Evolutionary conservation across 345 rosid species (phyloP), one percentile per base, ranked within the genome.

Genomic region (Orychophragmus violaceus): DNA sequence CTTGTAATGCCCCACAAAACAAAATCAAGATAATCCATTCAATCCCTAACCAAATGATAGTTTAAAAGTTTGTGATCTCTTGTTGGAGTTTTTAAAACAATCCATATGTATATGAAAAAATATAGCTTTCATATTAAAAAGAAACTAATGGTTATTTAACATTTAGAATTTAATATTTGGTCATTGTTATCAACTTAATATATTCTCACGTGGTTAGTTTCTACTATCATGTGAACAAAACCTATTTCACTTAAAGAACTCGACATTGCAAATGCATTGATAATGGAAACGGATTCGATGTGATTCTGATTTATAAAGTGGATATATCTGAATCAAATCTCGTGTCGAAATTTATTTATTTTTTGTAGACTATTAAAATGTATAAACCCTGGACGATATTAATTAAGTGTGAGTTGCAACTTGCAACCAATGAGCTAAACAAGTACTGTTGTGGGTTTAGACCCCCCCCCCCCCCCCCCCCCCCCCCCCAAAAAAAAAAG

Each of bases 401-500:
- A n/a, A n/a, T n/a, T n/a, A n/a, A n/a, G n/a, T n/a, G n/a, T n/a
- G n/a, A n/a, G n/a, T 12, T 13, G 45, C 45, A 41, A 41, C n/a
- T 52, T 71, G 70, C 36, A 63, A 56, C 64, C 76, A 63, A 46
- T 54, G 64, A 59, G 51, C 70, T 64, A 72, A 56, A 46, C 51
- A 64, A 64, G 53, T 36, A 64, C 35, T 44, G 12, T 69, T 6
- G 62, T 63, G 71, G 76, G 71, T 57, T n/a, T n/a, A n/a, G n/a
- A n/a, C n/a, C n/a, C n/a, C n/a, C n/a, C n/a, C n/a, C n/a, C n/a
- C n/a, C n/a, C n/a, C n/a, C n/a, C n/a, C n/a, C n/a, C n/a, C n/a
- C n/a, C n/a, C n/a, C n/a, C n/a, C n/a, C n/a, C n/a, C n/a, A n/a
- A n/a, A n/a, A n/a, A n/a, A n/a, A n/a, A n/a, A n/a, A n/a, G n/a